Conservation (phyloP, 495 filamentous ascomycete species). For the Aspergillus steynii region DNA sequence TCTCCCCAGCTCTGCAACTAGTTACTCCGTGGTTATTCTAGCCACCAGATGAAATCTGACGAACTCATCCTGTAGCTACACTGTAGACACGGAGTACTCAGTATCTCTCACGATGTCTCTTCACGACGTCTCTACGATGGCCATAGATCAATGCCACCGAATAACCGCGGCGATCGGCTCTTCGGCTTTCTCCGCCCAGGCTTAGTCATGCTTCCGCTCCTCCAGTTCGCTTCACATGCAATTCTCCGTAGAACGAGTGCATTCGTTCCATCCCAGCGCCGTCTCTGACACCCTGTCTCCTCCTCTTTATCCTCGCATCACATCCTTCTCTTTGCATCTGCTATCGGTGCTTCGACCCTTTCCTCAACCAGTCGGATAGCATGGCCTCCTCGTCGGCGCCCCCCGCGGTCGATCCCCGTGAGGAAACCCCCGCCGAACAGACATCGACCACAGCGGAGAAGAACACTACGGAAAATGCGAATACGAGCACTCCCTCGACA, state of each 20-base stretch:
- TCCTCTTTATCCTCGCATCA: too few species aligned
- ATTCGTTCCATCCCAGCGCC: neutral
- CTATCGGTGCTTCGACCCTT: too few species aligned
- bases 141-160: neutral
- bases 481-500: conserved; percentile 13
- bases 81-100: too few species aligned
- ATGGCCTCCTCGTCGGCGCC: conserved; percentile 22
- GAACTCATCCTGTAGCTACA: too few species aligned
- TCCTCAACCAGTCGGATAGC: neutral
- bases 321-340: too few species aligned
- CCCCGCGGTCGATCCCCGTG: conserved; percentile 12
- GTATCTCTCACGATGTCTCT: too few species aligned
- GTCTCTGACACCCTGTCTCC: neutral
- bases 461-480: neutral
- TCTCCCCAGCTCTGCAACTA: too few species aligned
- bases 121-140: too few species aligned
- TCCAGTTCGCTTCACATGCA: neutral
- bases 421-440: conserved; percentile 4
- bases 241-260: too few species aligned
- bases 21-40: too few species aligned
- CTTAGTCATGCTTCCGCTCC: neutral
- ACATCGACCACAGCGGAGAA: conserved; percentile 6
- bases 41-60: too few species aligned
- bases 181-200: neutral
- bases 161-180: neutral